Evolutionary conservation across 2,329 filamentous ascomycete species (phyloP).

Genomic region (Penicillium decumbens): DNA sequence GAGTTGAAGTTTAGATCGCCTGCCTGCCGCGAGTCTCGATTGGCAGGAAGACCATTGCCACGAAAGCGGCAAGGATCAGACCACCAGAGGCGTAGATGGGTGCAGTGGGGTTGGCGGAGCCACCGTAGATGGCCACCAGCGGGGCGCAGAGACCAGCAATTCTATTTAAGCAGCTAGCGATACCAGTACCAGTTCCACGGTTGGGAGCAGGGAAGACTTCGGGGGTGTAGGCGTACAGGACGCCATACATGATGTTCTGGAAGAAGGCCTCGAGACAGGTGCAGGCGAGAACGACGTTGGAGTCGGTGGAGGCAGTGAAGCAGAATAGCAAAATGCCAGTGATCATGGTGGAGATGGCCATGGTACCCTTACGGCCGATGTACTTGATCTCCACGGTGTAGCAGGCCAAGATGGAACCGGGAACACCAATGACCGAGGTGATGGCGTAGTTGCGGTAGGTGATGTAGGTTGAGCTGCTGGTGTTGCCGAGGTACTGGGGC

Average conservation of each 20-base stretch:
- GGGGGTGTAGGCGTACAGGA: slow-evolving; percentile 56
- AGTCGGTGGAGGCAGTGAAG: slow-evolving; percentile 49
- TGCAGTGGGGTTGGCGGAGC: slow-evolving; percentile 35
- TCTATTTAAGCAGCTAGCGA: slow-evolving; percentile 44
- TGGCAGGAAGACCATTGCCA: slow-evolving; percentile 44
- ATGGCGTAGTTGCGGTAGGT: slow-evolving; percentile 78
- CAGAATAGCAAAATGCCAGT: slow-evolving; percentile 53
- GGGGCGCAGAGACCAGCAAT: slow-evolving; percentile 44
- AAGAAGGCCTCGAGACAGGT: slow-evolving; percentile 55
- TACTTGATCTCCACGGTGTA: slow-evolving; percentile 68
- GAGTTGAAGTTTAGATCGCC: slow-evolving; percentile 28
- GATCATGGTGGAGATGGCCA: slow-evolving; percentile 50
- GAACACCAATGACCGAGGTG: slow-evolving; percentile 69
- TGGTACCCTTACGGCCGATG: slow-evolving; percentile 54
- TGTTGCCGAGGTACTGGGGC: slow-evolving; percentile 69
- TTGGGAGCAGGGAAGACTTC: slow-evolving; percentile 56
- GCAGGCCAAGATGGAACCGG: slow-evolving; percentile 69
- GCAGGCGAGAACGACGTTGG: slow-evolving; percentile 49
- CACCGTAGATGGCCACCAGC: slow-evolving; percentile 43
- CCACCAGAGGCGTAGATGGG: slow-evolving; percentile 46
- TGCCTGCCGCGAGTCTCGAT: slow-evolving; percentile 47
- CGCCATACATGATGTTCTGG: slow-evolving; percentile 55
- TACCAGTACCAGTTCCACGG: slow-evolving; percentile 52
- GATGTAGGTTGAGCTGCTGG: slow-evolving; percentile 45
- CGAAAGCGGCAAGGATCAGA: slow-evolving; percentile 43